Evolutionary conservation across 1,139 yeast genomes (phyloP), one percentile per base, ranked within the genome.

Genomic region (Nakaseomyces nivariensis): DNA sequence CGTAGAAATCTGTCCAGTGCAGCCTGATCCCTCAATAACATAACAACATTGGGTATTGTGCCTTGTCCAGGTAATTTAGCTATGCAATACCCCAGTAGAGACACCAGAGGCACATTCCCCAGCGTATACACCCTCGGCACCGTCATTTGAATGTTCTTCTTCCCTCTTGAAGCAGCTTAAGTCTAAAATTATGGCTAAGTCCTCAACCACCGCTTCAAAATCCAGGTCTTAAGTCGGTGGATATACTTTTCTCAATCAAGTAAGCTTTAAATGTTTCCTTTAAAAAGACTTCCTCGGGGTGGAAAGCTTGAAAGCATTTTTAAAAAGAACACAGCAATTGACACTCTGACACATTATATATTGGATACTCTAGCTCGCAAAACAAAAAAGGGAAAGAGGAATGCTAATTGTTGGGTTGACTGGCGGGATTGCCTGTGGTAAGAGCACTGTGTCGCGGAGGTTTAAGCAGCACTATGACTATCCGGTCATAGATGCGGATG

Each of bases 361-460:
- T 17, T 17, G 22, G 22, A 17, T 17, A 17, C 3, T 17, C 22
- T 17, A 17, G 22, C 22, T 17, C 22, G 22, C 22, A 17, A 17
- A 17, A 3, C 22, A 17, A 17, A 17, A 17, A 17, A 17, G 22
- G 22, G 22, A 17, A 17, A 17, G 22, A 17, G 22, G 22, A 25
- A 92, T 92, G 98, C 77, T 92, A 49, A 77, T 92, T 36, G 77
- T 94, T 8, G 99, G 99, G 0, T 75, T 92, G 27, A 92, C 98
- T 0, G 99, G 99, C 0, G 97, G 97, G 1, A 92, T 92, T 48
- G 96, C 97, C 8, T 78, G 94, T 4, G 99, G 99, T 1, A 94
- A 94, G 64, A 85, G 96, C 11, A 90, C 97, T 0, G 97, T 88
- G 0, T 87, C 97, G 0, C 65, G 70, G 17, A 67, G 76, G 31